A percentile compares a stretch with the other conserved stretches of the same genome.
Evolutionary conservation across 768 basidiomycete species (phyloP).

Genomic region (Calocera cornea): DNA sequence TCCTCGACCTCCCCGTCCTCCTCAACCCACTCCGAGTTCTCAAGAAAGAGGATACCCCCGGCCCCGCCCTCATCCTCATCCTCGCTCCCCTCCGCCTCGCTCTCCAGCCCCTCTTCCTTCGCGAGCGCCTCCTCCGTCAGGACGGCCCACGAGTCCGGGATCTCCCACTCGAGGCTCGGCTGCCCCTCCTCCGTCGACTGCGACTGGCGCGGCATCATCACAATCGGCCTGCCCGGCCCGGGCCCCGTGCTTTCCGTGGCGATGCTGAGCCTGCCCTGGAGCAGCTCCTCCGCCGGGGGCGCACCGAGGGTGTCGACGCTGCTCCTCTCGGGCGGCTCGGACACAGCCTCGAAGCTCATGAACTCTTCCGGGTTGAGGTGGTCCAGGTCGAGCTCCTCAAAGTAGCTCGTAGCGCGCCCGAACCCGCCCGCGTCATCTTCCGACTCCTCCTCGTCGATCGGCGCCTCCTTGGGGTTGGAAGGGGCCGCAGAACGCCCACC

Average conservation of each 20-base stretch:
- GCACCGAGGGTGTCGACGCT: background rate
- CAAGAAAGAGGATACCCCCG: background rate
- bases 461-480: background rate
- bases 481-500: too few species aligned
- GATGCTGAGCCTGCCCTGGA: background rate
- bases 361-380: background rate
- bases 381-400: background rate
- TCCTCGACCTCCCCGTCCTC: conserved; percentile 12
- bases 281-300: background rate
- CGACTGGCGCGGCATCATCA: too few species aligned
- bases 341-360: background rate
- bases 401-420: background rate
- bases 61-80: background rate
- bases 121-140: conserved; percentile 19
- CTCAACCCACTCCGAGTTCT: conserved; percentile 10
- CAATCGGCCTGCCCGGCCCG: background rate
- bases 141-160: conserved; percentile 36
- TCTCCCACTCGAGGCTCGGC: conserved; percentile 8
- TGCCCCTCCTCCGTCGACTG: background rate
- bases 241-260: background rate
- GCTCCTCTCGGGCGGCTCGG: background rate
- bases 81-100: conserved; percentile 18
- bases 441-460: background rate
- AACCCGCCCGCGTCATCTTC: background rate
- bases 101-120: conserved; percentile 12